Evolutionary conservation across 768 basidiomycete genomes (phyloP).

Genomic region (Suillus brevipes): DNA sequence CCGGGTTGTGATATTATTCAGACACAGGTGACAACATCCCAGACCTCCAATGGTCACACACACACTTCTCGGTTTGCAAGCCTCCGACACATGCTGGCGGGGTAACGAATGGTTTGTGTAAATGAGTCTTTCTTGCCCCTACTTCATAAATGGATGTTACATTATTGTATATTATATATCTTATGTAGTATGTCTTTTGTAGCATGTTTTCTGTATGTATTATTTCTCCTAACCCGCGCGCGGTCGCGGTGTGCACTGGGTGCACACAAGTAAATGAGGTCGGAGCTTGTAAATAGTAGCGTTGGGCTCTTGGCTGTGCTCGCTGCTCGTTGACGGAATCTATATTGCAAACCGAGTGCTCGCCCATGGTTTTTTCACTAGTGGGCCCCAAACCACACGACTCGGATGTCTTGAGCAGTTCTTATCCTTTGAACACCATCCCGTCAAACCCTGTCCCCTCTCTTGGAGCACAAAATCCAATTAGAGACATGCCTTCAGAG

Average conservation of each 20-base stretch:
- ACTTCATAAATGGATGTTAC: not conserved
- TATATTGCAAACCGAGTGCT: not conserved
- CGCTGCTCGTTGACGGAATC: not conserved
- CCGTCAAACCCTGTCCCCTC: not conserved
- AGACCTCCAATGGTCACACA: constrained; percentile 7
- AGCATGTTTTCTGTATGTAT: not conserved
- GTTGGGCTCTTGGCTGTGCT: not conserved
- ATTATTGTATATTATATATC: not conserved
- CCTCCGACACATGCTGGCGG: constrained; percentile 23
- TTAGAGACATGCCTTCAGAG: constrained; percentile 22
- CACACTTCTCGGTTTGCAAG: constrained; percentile 25
- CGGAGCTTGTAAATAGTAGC: not conserved
- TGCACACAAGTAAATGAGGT: not conserved
- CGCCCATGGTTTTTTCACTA: not conserved
- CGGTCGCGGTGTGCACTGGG: not conserved
- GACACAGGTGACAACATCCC: constrained; percentile 16
- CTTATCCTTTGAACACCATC: not conserved
- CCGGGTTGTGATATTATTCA: constrained; percentile 24
- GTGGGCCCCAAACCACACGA: not conserved
- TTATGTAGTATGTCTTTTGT: too few species aligned
- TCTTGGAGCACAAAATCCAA: constrained; percentile 2
- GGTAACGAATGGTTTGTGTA: constrained; percentile 23
- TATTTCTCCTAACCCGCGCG: not conserved
- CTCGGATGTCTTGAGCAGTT: not conserved
- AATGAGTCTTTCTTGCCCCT: not conserved